Evolutionary conservation across 2,329 filamentous ascomycete species (phyloP), one percentile per base, ranked within the genome.

Genomic region (Septoria petroselini): DNA sequence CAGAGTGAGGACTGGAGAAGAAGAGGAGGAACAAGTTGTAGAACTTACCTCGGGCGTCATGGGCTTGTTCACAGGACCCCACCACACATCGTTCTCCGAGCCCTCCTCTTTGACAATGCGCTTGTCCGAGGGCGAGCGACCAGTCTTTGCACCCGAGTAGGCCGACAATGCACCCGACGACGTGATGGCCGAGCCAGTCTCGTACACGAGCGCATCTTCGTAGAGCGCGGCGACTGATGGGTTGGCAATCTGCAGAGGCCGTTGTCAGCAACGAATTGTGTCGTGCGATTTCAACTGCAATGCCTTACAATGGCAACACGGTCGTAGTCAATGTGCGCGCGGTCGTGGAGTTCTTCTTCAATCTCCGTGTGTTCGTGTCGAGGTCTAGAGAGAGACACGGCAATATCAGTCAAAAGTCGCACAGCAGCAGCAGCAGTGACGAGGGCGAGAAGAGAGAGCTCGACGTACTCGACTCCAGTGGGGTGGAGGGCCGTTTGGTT

Each of bases 11-110:
- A 33, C 29, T 41, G 39, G 18, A 34, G 34, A 30, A 41, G 29
- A 21, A 41, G 27, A 23, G 35, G 15, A 15, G 34, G 14, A 34
- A 23, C 25, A 34, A 47, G 19, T 21, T 14, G 27, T 30, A 19
- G 30, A 11, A 76, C 88, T 83, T 85, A 97, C 93, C 73, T 97
- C 91, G 65, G 90, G 82, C 62, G 83, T 85, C 93, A 98, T 98
- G 69, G 91, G 88, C 83, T 97, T 97, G 81, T 98, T 98, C 63
- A 98, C 93, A 49, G 93, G 91, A 67, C 93, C 93, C 93, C 93
- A 97, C 93, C 93, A 98, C 67, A 98, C 81, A 55, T 98, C 83
- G 50, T 93, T 85, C 72, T 95, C 85, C 59, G 93, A 97, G 57
- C 83, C 78, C 53, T 84, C 77, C 73, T 98, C 93, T 76, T 94